phyloP scores from a whole-genome alignment of 331 rosid species.

The Malus hybrid region DNA sequence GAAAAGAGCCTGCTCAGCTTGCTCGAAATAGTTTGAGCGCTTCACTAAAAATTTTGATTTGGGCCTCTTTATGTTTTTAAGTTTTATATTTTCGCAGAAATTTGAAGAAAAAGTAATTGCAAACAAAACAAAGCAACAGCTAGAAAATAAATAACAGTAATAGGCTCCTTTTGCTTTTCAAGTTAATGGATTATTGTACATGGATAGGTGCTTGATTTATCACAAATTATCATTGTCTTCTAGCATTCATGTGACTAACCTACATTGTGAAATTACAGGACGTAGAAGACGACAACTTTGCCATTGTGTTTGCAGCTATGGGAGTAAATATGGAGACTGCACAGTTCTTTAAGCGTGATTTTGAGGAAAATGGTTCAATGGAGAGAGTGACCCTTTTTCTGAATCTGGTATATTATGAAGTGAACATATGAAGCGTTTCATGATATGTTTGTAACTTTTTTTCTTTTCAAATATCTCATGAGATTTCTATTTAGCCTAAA shows the following conservation, averaged over 20 bases:
- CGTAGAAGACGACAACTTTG: conserved; percentile 86
- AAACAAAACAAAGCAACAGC: no score
- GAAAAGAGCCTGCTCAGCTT: not conserved
- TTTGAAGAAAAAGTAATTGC: no score
- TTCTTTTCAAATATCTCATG: not conserved
- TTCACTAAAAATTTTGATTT: no score
- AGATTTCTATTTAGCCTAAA: conserved; percentile 5
- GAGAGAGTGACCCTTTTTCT: conserved; percentile 99
- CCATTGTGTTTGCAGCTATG: conserved; percentile 99
- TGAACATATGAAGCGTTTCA: not conserved
- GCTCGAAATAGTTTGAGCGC: not conserved
- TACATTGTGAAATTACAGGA: conserved; percentile 38
- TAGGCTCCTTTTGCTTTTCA: not conserved
- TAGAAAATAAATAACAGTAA: not conserved
- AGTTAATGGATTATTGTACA: not conserved
- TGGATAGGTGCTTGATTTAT: not conserved
- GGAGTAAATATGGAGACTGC: conserved; percentile 99
- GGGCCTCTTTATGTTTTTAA: no score
- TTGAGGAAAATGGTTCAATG: conserved; percentile 99
- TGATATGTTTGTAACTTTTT: not conserved
- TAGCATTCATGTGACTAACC: not conserved
- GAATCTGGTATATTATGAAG: conserved; percentile 62
- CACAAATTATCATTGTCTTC: not conserved
- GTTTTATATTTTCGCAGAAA: no score
- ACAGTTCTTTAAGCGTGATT: conserved; percentile 97